Conservation (phyloP, 805 yeast genomes). For the Kodamaea jinghongensis region DNA sequence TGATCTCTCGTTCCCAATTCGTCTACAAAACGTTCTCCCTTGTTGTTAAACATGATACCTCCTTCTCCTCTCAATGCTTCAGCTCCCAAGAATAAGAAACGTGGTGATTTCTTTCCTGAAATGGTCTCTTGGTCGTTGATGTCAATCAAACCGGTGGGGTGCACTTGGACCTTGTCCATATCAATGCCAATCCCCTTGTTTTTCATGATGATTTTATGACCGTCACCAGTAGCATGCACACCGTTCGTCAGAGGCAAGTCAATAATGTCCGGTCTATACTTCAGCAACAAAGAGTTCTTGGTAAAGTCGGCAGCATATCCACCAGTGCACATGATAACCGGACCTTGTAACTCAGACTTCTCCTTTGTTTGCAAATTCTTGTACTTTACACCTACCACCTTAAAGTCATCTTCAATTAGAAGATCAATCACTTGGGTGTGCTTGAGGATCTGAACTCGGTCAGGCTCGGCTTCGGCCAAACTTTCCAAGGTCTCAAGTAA, state of each 20-base stretch:
- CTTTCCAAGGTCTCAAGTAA: slow-evolving; percentile 50
- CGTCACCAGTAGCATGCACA: slow-evolving; percentile 61
- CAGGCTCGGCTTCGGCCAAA: slow-evolving; percentile 43
- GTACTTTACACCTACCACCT: slow-evolving; percentile 28
- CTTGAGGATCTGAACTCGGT: slow-evolving; percentile 29
- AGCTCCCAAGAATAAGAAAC: slow-evolving; percentile 60
- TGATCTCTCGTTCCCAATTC: slow-evolving; percentile 61
- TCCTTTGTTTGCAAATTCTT: slow-evolving; percentile 31
- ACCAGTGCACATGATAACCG: slow-evolving; percentile 62
- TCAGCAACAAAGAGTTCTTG: slow-evolving; percentile 48
- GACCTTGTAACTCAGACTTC: slow-evolving; percentile 43
- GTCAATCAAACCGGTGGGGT: slow-evolving; percentile 64
- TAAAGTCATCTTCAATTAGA: slow-evolving; percentile 27
- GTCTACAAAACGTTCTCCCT: slow-evolving; percentile 57
- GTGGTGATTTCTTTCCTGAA: slow-evolving; percentile 36
- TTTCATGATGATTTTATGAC: slow-evolving; percentile 52
- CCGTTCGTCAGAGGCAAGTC: slow-evolving; percentile 61
- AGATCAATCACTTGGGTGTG: slow-evolving; percentile 38
- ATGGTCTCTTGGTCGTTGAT: slow-evolving; percentile 43
- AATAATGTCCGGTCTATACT: slow-evolving; percentile 57
- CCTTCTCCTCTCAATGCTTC: slow-evolving; percentile 69
- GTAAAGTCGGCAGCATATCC: slow-evolving; percentile 67
- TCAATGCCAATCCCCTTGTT: slow-evolving; percentile 57
- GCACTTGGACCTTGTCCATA: slow-evolving; percentile 64
- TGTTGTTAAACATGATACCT: slow-evolving; percentile 51